Base-by-base conservation (phyloP, 768 basidiomycete genomes). In the Guyanaporus albipodus region DNA sequence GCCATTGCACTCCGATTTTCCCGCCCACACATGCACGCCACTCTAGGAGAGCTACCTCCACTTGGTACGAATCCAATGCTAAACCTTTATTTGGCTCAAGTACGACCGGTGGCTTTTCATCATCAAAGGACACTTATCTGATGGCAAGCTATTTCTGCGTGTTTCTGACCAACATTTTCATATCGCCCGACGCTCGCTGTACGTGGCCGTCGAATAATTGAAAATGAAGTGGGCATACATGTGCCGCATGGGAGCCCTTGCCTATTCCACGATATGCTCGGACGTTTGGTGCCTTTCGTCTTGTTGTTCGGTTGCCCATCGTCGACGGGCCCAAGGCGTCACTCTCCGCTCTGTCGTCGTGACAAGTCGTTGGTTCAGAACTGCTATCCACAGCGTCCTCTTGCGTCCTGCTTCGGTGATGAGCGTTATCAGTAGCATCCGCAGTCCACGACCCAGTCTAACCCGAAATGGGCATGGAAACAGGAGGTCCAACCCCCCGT, bases 41-140 rank as follows among this genome's bases (percentile, higher is more conserved):
- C 44, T 33, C 21, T 27, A 51, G 49, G 39, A 58, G 61, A 61
- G 4, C 49, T 36, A 28, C 53, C 60, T 24, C 47, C 41, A 49
- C 53, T 52, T 41, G 60, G 61, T 23, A 57, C 38, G 45, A 5
- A 33, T 33, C 35, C 43, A 50, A 51, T 19, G 31, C 41, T 34
- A 53, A 47, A 32, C 21, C 50, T 46, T 24, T 48, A 44, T 61
- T 52, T 29, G 47, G 61, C 33, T 52, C 23, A 22, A 33, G 40
- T 38, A 48, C 37, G 35, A 37, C 29, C 63, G 58, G 61, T 19
- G 4, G 35, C 40, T 50, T 66, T 66, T 58, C 48, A 58, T 58
- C 32, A n/a, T n/a, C n/a, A n/a, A 41, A 43, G 42, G 24, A 33
- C 28, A 29, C 45, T 50, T 54, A 65, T 66, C 55, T 63, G 60